Evolutionary conservation across 192 early-diverging fungal genomes (phyloP).

Genomic region (Backusella macrospora): DNA sequence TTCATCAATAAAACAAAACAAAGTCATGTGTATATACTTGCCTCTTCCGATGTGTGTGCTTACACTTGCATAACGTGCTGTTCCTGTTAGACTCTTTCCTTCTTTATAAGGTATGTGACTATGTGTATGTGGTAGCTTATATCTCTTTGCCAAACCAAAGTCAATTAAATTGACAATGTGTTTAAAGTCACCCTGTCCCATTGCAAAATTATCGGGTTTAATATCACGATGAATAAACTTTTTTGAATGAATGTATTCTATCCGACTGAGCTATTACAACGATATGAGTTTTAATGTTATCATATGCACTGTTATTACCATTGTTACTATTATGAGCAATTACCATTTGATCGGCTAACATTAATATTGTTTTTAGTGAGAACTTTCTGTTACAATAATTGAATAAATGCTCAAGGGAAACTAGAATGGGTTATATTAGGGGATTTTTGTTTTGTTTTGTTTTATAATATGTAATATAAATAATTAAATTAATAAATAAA

Average conservation of each 20-base stretch:
- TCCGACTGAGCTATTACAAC: conserved; percentile 53
- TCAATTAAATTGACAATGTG: conserved; percentile 89
- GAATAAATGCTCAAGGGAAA: conserved; percentile 86
- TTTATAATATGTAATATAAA: too few relatives aligned
- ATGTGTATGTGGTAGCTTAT: conserved; percentile 79
- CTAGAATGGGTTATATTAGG: too few relatives aligned
- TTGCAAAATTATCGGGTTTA: conserved; percentile 91
- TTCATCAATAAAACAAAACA: too few relatives aligned
- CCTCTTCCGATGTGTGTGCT: conserved; percentile 80
- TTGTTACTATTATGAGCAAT: too few relatives aligned
- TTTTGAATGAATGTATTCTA: conserved; percentile 77
- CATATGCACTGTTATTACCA: background rate
- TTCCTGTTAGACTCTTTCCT: conserved; percentile 91
- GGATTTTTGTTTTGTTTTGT: too few relatives aligned
- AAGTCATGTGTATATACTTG: conserved; percentile 31
- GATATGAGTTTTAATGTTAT: background rate
- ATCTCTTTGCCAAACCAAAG: conserved; percentile 90
- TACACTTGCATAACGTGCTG: conserved; percentile 89
- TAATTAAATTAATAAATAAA: too few relatives aligned
- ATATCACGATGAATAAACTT: conserved; percentile 91
- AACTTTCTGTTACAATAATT: conserved; percentile 92
- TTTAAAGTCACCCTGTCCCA: conserved; percentile 80
- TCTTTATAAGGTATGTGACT: conserved; percentile 90
- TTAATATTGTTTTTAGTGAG: conserved; percentile 81
- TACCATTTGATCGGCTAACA: conserved; percentile 88